Base-by-base conservation (phyloP, 1,284 basidiomycete genomes). In the Vanrija humicola region DNA sequence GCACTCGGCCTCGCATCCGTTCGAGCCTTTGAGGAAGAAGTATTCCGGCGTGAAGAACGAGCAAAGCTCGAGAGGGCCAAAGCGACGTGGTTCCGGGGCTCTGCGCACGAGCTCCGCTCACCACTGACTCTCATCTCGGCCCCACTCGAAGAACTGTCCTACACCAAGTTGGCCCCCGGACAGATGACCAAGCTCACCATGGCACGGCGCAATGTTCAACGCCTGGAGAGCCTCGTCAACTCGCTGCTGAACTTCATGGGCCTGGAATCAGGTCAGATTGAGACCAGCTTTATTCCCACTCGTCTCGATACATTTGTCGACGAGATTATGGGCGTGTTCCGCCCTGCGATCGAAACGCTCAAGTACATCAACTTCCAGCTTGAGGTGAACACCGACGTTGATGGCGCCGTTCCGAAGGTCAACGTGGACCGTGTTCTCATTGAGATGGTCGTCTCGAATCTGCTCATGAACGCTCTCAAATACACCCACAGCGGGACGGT, bases 241-340 rank as follows among this genome's bases (percentile, higher is more conserved):
- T 58, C 65, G 15, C 54, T 73, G 12, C 59, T 71, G 50, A 63
- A 73, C 46, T 67, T 69, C 45, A 56, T 56, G 14, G 65, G 68
- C 4, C 52, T 71, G 7, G 69, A 71, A 40, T 65, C 67, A 0
- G 68, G 69, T 1, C 59, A 59, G 8, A 48, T 73, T 43, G 47
- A 60, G 6, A 68, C 68, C 6, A 62, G 59, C 8, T 76, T 70
- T 48, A 46, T 64, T 5, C 72, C 70, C 0, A 55, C 67, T 1
- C 58, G 70, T 23, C 61, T 78, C 9, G 67, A 67, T 16, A 39
- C 46, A 14, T 58, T 73, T 16, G 71, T 72, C 0, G 40, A 47
- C 6, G 70, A 77, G 23, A 63, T 78, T 1, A 68, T 72, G 0
- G 46, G 61, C 3, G 55, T 77, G 3, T 77, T 77, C 63, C 54